Evolutionary conservation across 1,284 basidiomycete genomes (phyloP).

Genomic region (Cutaneotrichosporon cyanovorans): DNA sequence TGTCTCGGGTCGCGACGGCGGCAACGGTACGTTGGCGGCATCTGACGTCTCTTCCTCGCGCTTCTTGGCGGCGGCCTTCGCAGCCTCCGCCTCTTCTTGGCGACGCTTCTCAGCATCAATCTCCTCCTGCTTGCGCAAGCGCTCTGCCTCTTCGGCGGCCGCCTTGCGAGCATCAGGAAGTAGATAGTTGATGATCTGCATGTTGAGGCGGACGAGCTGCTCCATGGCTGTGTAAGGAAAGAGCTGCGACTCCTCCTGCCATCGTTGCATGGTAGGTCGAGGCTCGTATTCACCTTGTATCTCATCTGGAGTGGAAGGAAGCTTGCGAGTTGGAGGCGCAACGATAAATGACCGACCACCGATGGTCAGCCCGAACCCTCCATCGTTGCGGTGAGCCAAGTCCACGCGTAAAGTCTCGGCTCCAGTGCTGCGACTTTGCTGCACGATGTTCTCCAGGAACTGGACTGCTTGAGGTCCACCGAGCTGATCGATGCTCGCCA

Average conservation of each 20-base stretch:
- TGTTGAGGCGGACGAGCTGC: slow-evolving; percentile 64
- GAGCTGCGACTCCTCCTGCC: slow-evolving; percentile 81
- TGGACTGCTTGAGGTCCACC: slow-evolving; percentile 75
- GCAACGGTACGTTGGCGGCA: slow-evolving; percentile 21
- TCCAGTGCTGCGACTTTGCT: slow-evolving; percentile 19
- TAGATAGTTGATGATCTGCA: slow-evolving; percentile 66
- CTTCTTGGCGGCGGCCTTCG: slow-evolving; percentile 15
- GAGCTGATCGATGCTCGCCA: slow-evolving; percentile 73
- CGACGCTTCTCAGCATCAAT: slow-evolving; percentile 17
- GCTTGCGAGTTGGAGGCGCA: slow-evolving; percentile 28
- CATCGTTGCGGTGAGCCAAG: slow-evolving; percentile 26
- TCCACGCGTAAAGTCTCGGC: slow-evolving; percentile 30
- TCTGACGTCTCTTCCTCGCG: slow-evolving; percentile 15
- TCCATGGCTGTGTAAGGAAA: slow-evolving; percentile 70
- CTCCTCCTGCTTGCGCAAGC: slow-evolving; percentile 32
- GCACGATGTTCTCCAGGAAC: slow-evolving; percentile 66
- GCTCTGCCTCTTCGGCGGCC: slow-evolving; percentile 43
- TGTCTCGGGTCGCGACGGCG: slow-evolving; percentile 55
- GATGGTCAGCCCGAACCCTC: slow-evolving; percentile 28
- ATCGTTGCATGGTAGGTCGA: slow-evolving; percentile 73
- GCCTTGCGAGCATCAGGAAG: slow-evolving; percentile 63
- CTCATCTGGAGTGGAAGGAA: slow-evolving; percentile 11
- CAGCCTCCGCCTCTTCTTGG: slow-evolving; percentile 21
- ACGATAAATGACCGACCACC: slow-evolving; percentile 45
- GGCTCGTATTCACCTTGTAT: slow-evolving; percentile 51